phyloP scores from a whole-genome alignment of 306 rosid species.

The Datisca glomerata region DNA sequence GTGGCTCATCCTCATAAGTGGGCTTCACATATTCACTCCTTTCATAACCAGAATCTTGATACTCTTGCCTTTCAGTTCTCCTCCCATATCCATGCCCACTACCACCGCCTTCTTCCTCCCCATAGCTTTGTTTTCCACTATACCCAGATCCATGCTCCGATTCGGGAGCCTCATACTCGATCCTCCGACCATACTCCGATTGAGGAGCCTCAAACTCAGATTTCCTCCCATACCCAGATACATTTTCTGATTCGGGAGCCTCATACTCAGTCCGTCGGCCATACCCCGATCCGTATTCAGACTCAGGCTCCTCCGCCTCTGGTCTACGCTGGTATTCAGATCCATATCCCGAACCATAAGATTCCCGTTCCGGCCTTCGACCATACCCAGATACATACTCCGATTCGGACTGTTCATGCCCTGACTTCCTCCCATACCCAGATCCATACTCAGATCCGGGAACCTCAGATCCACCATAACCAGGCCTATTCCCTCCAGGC shows the following conservation, averaged over 20 bases:
- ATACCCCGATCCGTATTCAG: constrained; percentile 12
- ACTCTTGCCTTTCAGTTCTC: constrained; percentile 15
- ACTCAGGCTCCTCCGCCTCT: neutral
- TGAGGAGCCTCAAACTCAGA: neutral
- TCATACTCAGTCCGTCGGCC: constrained; percentile 8
- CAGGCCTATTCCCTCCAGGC: constrained; percentile 14
- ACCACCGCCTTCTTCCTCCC: constrained; percentile 21
- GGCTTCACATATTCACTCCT: constrained; percentile 18
- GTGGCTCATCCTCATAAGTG: constrained; percentile 19
- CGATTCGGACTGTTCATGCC: neutral
- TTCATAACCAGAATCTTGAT: constrained; percentile 9
- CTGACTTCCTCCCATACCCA: constrained; percentile 14
- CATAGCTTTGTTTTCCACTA: constrained; percentile 29
- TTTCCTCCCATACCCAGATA: constrained; percentile 12
- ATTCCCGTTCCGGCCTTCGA: neutral
- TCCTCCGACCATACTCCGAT: constrained; percentile 13
- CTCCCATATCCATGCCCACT: constrained; percentile 20
- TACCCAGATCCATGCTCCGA: constrained; percentile 23
- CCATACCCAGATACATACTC: constrained; percentile 18
- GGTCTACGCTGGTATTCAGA: constrained; percentile 13
- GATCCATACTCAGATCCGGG: constrained; percentile 19
- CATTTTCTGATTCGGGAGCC: constrained; percentile 4
- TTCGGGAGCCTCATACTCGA: constrained; percentile 5
- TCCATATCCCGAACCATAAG: constrained; percentile 3
- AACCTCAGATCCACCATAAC: constrained; percentile 11